Evolutionary conservation across 2,329 filamentous ascomycete genomes (phyloP).

Genomic region (Neobulgaria alba): DNA sequence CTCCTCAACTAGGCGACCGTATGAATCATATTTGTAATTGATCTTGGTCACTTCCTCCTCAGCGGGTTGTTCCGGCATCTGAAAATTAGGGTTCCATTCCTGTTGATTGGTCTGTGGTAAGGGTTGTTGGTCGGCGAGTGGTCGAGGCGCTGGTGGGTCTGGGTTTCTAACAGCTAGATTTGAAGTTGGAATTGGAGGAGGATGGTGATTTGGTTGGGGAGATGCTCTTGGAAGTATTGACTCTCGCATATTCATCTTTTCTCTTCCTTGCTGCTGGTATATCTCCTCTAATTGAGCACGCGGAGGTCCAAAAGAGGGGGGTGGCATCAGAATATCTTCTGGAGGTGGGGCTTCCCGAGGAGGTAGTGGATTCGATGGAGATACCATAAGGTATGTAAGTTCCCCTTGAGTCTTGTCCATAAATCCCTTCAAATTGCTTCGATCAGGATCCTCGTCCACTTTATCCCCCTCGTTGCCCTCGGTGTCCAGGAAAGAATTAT

Average conservation of each 20-base stretch:
- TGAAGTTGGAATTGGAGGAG: conserved; percentile 40
- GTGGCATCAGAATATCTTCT: conserved; percentile 48
- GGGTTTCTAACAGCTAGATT: conserved; percentile 30
- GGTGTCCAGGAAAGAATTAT: conserved; percentile 33
- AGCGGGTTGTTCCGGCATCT: conserved; percentile 22
- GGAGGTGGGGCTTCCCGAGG: conserved; percentile 55
- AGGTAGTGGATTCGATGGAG: conserved; percentile 55
- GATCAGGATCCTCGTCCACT: conserved; percentile 31
- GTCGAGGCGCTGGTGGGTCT: conserved; percentile 43
- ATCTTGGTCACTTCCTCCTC: conserved; percentile 51
- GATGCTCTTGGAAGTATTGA: conserved; percentile 42
- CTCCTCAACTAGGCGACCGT: conserved; percentile 40
- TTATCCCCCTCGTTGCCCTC: conserved; percentile 37
- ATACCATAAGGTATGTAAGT: conserved; percentile 60
- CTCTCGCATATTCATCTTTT: conserved; percentile 48
- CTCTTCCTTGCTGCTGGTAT: conserved; percentile 32
- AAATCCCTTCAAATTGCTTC: conserved; percentile 49
- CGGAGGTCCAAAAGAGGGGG: conserved; percentile 36
- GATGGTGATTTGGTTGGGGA: conserved; percentile 50
- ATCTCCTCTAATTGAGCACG: conserved; percentile 31
- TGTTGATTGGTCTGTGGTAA: conserved; percentile 33
- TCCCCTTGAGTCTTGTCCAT: conserved; percentile 57
- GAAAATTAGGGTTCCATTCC: conserved; percentile 29
- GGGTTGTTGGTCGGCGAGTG: conserved; percentile 40
- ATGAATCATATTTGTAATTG: conserved; percentile 49